These are phyloP conservation scores for Aurantiochytrium sp. DNA, from an alignment of 108 stramenopile species.

Conservation along the genomic window DNA sequence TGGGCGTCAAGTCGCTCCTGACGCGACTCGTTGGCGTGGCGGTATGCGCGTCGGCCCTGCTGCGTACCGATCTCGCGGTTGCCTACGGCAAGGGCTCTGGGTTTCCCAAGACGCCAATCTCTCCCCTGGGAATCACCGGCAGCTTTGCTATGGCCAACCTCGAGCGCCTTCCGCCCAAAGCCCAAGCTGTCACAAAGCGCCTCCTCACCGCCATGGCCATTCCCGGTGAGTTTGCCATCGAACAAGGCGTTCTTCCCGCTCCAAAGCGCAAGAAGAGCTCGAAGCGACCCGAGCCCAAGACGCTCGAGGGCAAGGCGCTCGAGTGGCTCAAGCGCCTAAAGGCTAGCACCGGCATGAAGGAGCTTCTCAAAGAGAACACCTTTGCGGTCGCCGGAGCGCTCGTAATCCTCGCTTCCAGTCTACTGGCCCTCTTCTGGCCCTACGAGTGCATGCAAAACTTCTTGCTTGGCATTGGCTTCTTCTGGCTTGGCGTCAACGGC, in stretches of 20 bases:
- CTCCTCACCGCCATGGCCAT: background rate
- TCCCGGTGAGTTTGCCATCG: background rate
- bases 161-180: background rate
- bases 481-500: background rate
- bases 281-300: background rate
- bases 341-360: background rate
- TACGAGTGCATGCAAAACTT: conserved; percentile 7
- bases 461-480: background rate
- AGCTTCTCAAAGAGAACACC: background rate
- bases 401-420: background rate
- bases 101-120: background rate
- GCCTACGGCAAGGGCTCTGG: background rate
- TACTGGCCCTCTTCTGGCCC: conserved; percentile 1
- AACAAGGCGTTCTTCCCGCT: background rate
- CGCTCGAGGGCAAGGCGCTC: background rate
- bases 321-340: background rate
- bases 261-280: background rate
- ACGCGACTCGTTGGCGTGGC: background rate
- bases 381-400: background rate
- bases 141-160: background rate
- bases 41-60: background rate
- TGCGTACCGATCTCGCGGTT: background rate
- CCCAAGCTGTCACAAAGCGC: background rate
- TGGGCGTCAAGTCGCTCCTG: background rate
- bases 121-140: background rate